Evolutionary conservation across 345 rosid genomes (phyloP), one percentile per base, ranked within the genome.

Genomic region (Lepidium didymum): DNA sequence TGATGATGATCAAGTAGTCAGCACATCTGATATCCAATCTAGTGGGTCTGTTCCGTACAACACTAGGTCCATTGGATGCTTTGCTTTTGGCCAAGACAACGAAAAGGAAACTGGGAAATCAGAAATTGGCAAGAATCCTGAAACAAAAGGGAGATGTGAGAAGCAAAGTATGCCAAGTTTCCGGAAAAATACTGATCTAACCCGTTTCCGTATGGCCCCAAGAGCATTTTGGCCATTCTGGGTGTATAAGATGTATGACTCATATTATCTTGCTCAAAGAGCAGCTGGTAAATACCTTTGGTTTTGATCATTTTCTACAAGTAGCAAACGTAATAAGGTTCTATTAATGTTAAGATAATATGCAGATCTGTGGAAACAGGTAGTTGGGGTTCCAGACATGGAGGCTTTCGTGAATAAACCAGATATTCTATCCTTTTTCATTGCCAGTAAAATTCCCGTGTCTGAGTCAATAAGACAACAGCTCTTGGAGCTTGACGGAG

Each of bases 331-430:
- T 42, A 44, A 25, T 38, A 37, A 63, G 43, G 40, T 33, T 63
- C 61, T 51, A 4, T 55, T 69, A 40, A 75, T 41, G 27, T 18
- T 4, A 36, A 23, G 31, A 72, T 43, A 37, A 65, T 67, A 69
- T 76, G 78, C 90, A 94, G 99, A 87, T 67, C 82, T 85, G 87
- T 94, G 99, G 99, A 91, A 87, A 84, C 91, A 85, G 62, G 79
- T 87, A 45, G 84, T 91, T 49, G 95, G 96, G 64, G 67, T 81
- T 40, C 96, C 97, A 45, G 75, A 80, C 68, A 76, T 91, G 91
- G 90, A 94, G 60, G 72, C 51, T 74, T 67, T 87, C 57, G 91
- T 87, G 64, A 81, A 68, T 75, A 87, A 85, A 78, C 99, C 97
- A 2, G 92, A 86, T 79, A 83, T 84, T 42, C 78, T 94, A 59